Evolutionary conservation across 345 rosid genomes (phyloP).

Genomic region (Odontarrhena argentea): DNA sequence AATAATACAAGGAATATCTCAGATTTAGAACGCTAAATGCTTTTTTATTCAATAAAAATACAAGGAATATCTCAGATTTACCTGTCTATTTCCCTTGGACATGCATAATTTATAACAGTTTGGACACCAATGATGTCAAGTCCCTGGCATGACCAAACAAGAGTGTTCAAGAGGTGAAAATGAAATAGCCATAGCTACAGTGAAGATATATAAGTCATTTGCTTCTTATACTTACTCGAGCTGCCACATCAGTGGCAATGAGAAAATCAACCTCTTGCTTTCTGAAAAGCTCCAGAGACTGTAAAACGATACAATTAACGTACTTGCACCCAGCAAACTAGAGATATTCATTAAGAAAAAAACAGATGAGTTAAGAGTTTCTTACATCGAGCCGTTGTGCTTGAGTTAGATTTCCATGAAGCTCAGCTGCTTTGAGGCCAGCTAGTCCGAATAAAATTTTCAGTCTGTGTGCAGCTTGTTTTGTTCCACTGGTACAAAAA

Average conservation of each 20-base stretch:
- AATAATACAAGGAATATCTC: not conserved
- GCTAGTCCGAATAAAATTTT: slow-evolving; percentile 89
- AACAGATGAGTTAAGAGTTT: slow-evolving; percentile 23
- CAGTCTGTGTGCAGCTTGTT: slow-evolving; percentile 93
- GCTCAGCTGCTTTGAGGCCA: slow-evolving; percentile 90
- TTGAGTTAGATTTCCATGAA: slow-evolving; percentile 98
- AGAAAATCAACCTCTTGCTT: slow-evolving; percentile 89
- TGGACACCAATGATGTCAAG: slow-evolving; percentile 97
- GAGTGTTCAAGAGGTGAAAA: slow-evolving; percentile 24
- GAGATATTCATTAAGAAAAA: slow-evolving; percentile 12
- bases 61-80: slow-evolving; percentile 20
- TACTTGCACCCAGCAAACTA: slow-evolving; percentile 5
- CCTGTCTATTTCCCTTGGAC: slow-evolving; percentile 97
- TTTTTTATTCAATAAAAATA: not conserved
- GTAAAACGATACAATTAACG: slow-evolving; percentile 36
- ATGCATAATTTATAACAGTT: slow-evolving; percentile 92
- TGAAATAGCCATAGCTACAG: slow-evolving; percentile 20
- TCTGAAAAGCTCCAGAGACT: slow-evolving; percentile 95
- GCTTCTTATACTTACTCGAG: slow-evolving; percentile 66
- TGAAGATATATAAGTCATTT: not conserved
- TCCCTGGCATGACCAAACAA: slow-evolving; percentile 54
- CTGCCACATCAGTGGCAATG: slow-evolving; percentile 97
- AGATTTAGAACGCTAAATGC: slow-evolving; percentile 4
- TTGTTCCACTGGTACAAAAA: slow-evolving; percentile 76
- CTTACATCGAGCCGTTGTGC: slow-evolving; percentile 95